These are phyloP conservation scores for Aethionema arabicum DNA, from an alignment of 345 rosid species.

Conservation along the genomic window DNA sequence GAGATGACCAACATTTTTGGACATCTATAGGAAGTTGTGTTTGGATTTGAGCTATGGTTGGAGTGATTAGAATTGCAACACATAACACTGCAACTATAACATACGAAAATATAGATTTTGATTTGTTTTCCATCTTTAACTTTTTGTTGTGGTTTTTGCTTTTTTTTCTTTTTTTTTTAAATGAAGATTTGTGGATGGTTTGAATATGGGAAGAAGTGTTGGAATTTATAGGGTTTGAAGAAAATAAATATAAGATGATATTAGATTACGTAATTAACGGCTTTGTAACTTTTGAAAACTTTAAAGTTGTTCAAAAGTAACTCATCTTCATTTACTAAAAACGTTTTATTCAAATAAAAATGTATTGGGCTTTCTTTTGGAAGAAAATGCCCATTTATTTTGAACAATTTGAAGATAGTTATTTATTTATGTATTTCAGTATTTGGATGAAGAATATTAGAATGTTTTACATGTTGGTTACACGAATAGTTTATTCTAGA, in stretches of 20 bases:
- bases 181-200: constrained; percentile 15
- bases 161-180: background rate
- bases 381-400: too few relatives aligned
- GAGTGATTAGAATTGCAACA: constrained; percentile 2
- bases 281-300: background rate
- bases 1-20: constrained; percentile 32
- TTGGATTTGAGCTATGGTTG: constrained; percentile 12
- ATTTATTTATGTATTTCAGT: too few relatives aligned
- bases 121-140: constrained; percentile 14
- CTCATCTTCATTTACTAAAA: background rate
- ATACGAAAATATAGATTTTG: constrained; percentile 9
- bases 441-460: too few relatives aligned
- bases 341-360: background rate
- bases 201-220: background rate
- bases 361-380: background rate
- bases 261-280: background rate
- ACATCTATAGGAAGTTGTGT: constrained; percentile 13
- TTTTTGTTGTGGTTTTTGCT: background rate
- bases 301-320: constrained; percentile 5
- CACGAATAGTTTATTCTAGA: too few relatives aligned
- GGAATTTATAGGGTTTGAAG: background rate
- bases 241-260: background rate
- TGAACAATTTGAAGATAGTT: too few relatives aligned
- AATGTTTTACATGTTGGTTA: too few relatives aligned
- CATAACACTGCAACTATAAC: constrained; percentile 16